Evolutionary conservation across 768 basidiomycete species (phyloP), one percentile per base, ranked within the genome.

Genomic region (Clathrus columnatus): DNA sequence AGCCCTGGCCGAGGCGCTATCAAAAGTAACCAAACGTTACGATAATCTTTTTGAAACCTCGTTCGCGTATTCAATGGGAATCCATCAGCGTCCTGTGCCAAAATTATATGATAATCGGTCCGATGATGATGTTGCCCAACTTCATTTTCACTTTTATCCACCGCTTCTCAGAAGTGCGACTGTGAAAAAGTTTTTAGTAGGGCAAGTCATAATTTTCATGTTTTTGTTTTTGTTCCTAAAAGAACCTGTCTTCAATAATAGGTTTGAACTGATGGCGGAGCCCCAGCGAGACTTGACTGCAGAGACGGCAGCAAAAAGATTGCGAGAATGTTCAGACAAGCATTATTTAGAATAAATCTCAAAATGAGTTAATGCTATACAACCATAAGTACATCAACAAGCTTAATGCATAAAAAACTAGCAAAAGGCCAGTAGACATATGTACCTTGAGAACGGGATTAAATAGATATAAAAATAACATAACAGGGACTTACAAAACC

Each of bases 21-120:
- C 80, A 32, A 69, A 69, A 3, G 65, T 87, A 26, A 83, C 85
- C 6, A 78, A 75, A 53, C 79, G 80, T 50, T 90, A 87, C 61
- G 88, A 87, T 63, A 88, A 86, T 62, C 70, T 91, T 27, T 91
- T 91, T 66, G 77, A 77, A 5, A 91, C 88, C 65, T 86, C 90
- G 0, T 96, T 95, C 69, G 85, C 90, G 0, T 96, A 95, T 67
- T 92, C 89, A 6, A 93, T 95, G 90, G 93, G 93, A 30, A 79
- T 95, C 47, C 93, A 95, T 64, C 93, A 96, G 66, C 78, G 84
- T 1, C 87, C 91, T 5, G 63, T 80, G 2, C 80, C 84, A 7
- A 65, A 67, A 17, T 67, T 71, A 8, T 69, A 72, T 10, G 74
- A 79, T 36, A 72, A 73, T 7, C 72, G 73, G 32, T 75, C 69